Evolutionary conservation across 2,329 filamentous ascomycete genomes (phyloP), one percentile per base, ranked within the genome.

Genomic region (Ophioceras dolichostomum): DNA sequence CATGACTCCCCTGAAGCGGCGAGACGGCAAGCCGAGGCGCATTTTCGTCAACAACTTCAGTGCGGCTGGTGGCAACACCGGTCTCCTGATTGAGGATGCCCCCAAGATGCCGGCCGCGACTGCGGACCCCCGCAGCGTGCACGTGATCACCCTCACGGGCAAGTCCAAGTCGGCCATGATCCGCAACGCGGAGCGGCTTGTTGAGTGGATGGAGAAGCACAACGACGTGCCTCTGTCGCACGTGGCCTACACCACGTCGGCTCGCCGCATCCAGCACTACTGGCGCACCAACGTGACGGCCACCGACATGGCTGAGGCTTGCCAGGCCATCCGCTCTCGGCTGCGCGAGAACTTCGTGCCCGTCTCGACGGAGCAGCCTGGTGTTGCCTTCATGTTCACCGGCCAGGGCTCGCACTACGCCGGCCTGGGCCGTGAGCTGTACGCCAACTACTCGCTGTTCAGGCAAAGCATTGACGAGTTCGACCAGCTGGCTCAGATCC

Each of bases 61-160:
- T 43, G 80, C 79, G 6, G 76, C 79, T 37, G 79, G 79, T 45
- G 79, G 80, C 24, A 85, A 85, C 55, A 82, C 79, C 2, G 73
- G 76, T 13, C 53, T 83, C 18, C 54, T 84, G 6, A 48, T 84
- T 2, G 74, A 83, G 49, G 78, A 83, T 43, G 71, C 62, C 0
- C 73, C 73, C 3, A 48, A 47, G 40, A 49, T 48, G 10, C 48
- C 46, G 10, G 46, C 44, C 12, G 46, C 50, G 10, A 48, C 44
- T 10, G 40, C 45, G 3, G 76, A 82, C 43, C 60, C 70, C 7
- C 68, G 79, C 16, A 58, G 56, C n/a, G 60, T 62, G 2, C 71
- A 82, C 36, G 52, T 76, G n/a, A 59, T 83, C 27, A 60, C 72
- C 1, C 53, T 81, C n/a, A 68, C 71, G 19, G 76, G 58, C 31